phyloP scores from a whole-genome alignment of 2,329 filamentous ascomycete genomes.

The Alternaria metachromatica region DNA sequence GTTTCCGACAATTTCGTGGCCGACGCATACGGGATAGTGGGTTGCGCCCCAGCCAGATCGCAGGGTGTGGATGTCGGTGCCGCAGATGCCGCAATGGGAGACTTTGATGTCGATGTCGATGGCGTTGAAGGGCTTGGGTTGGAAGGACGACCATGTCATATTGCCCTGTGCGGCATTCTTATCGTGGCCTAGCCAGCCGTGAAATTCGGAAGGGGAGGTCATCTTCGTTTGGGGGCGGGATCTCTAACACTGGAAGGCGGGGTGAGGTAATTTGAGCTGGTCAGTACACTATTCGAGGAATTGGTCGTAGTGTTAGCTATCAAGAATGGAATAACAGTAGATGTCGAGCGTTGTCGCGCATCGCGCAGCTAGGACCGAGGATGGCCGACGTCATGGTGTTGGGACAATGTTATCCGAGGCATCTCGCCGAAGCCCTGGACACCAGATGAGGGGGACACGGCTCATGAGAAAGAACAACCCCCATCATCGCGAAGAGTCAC shows the following conservation, averaged over 20 bases:
- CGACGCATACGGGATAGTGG: conserved; percentile 52
- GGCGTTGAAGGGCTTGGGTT: conserved; percentile 49
- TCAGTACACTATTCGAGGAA: not conserved
- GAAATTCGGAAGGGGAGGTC: conserved; percentile 55
- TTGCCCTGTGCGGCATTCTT: conserved; percentile 58
- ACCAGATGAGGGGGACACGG: conserved; percentile 11
- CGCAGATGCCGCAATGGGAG: conserved; percentile 45
- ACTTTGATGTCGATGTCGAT: conserved; percentile 47
- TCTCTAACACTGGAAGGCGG: not conserved
- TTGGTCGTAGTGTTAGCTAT: not conserved
- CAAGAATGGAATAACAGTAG: not conserved
- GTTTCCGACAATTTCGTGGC: conserved; percentile 53
- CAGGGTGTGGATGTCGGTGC: conserved; percentile 48
- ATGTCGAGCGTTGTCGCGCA: not conserved
- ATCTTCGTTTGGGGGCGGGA: conserved; percentile 12
- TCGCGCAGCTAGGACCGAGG: conserved; percentile 10
- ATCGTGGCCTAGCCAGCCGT: conserved; percentile 64
- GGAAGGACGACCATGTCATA: conserved; percentile 60
- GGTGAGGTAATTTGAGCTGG: not conserved
- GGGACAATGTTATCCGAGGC: conserved; percentile 22
- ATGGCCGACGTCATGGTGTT: conserved; percentile 13
- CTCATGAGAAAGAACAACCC: not conserved
- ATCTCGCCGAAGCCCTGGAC: conserved; percentile 6
- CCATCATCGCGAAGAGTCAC: not conserved
- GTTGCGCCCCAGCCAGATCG: conserved; percentile 54